Percentiles rank a stretch among this genome's conserved stretches.
These are phyloP conservation scores for Alternaria sp. DNA, from an alignment of 2,329 filamentous ascomycete genomes.

Conservation along the genomic window DNA sequence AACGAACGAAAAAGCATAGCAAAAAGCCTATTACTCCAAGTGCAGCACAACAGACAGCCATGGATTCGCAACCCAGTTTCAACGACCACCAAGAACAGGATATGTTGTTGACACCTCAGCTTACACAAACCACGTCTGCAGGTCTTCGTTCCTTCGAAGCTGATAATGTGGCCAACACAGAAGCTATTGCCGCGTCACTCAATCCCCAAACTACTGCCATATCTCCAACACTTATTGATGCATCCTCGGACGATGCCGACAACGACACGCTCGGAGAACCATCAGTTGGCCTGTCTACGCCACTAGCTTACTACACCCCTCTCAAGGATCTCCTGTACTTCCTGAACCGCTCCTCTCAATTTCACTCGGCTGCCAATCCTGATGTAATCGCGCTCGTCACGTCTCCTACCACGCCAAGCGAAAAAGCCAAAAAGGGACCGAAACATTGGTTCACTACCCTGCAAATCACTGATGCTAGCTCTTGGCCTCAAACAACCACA, in stretches of 20 bases:
- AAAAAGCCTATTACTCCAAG: slow-evolving; percentile 38
- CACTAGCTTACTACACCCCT: slow-evolving; percentile 57
- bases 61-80: slow-evolving; percentile 30
- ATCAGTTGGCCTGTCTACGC: slow-evolving; percentile 51
- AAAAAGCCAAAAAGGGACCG: slow-evolving; percentile 53
- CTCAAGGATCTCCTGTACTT: slow-evolving; percentile 51
- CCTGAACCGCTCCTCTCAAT: slow-evolving; percentile 51
- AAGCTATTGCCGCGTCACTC: neutral
- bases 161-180: slow-evolving; percentile 18
- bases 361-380: slow-evolving; percentile 46
- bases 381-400: slow-evolving; percentile 58
- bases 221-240: slow-evolving; percentile 14
- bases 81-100: slow-evolving; percentile 26
- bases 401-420: slow-evolving; percentile 39
- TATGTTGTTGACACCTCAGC: slow-evolving; percentile 49
- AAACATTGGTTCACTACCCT: slow-evolving; percentile 56
- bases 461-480: slow-evolving; percentile 51
- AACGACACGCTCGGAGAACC: slow-evolving; percentile 24
- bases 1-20: slow-evolving; percentile 22
- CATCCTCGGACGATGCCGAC: slow-evolving; percentile 22
- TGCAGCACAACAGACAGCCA: slow-evolving; percentile 36
- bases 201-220: slow-evolving; percentile 6
- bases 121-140: slow-evolving; percentile 45
- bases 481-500: slow-evolving; percentile 30
- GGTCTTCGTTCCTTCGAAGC: slow-evolving; percentile 33